Evolutionary conservation across 495 filamentous ascomycete genomes (phyloP), one percentile per base, ranked within the genome.

Genomic region (Hapsidospora chrysogenum): DNA sequence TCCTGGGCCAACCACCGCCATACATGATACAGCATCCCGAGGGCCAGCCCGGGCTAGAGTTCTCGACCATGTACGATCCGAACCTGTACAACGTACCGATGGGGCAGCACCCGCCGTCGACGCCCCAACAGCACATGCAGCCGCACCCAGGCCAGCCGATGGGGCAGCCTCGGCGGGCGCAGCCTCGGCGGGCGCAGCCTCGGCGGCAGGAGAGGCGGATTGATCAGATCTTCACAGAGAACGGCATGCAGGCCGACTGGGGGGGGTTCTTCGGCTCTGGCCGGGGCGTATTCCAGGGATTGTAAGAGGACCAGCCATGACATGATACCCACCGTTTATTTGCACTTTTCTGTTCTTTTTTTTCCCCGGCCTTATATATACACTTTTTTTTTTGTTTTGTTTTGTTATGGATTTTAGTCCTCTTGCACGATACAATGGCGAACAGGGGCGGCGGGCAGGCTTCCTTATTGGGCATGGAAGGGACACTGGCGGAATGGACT

Each of bases 1-100:
- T 66, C 9, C 44, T 66, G 23, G 62, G 61, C 0, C 61, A 58
- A 9, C 40, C 63, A 9, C 60, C 63, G 17, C 49, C 58, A 9
- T 66, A 60, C 35, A 43, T 66, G 36, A 55, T 64, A 42, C 52
- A 54, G 28, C 51, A 55, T 4, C 33, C 22, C 20, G 49, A 51
- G 15, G 44, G 41, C 9, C 49, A 53, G 26, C 48, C 52, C 19
- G 51, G 56, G 11, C 39, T 64, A 20, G 50, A 57, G 34, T 49
- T 57, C 4, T 37, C 42, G 21, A 53, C 57, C 16, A 57, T 62
- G 55, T 64, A 56, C 33, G 35, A 35, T 27, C 27, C 39, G 20
- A 26, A 26, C 23, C 23, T 26, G 23, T 26, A 6, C 23, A 28
- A 31, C 35, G 36, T 19, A 33, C 32, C 45, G 20, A 19, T 52